Evolutionary conservation across 2,329 filamentous ascomycete species (phyloP), one percentile per base, ranked within the genome.

Genomic region (Capronia coronata): DNA sequence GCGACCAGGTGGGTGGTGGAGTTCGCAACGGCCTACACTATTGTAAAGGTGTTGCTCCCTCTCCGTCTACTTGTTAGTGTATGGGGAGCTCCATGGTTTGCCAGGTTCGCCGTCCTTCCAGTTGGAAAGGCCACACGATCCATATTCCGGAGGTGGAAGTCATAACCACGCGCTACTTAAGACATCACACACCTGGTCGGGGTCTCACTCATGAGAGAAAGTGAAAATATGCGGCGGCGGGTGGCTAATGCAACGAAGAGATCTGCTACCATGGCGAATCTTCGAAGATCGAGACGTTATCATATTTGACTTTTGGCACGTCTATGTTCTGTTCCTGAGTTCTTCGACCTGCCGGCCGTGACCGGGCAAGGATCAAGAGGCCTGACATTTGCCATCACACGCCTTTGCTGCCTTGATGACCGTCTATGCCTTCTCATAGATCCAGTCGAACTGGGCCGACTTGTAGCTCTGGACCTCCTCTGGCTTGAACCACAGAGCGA

Each of bases 401-500:
- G 19, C 38, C 38, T 9, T 41, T 11, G 14, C 23, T 34, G 18
- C n/a, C 19, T 18, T 32, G 23, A 19, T 16, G 18, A 37, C 23
- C 59, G 64, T 67, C 63, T 71, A 72, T 57, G 75, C 64, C 80
- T 94, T 91, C 86, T 98, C 93, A 79, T 96, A 97, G 79, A 97
- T 78, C 93, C 93, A 97, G 79, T 86, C 82, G 75, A 86, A 80
- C 76, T 87, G 80, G 70, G 86, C 78, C 63, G 78, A 77, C 81
- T 93, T 91, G 82, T 86, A 97, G 75, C 69, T 78, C 74, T 88
- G 74, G 67, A 95, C 70, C 74, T 97, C 93, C 63, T 82, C 83
- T 63, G 86, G 77, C 75, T 86, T 83, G 86, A 98, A 98, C 93
- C 93, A 98, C 70, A 97, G 84, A 67, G 84, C 85, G 71, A 98